Evolutionary conservation across 306 rosid genomes (phyloP).

Genomic region (Crotalaria pallida): DNA sequence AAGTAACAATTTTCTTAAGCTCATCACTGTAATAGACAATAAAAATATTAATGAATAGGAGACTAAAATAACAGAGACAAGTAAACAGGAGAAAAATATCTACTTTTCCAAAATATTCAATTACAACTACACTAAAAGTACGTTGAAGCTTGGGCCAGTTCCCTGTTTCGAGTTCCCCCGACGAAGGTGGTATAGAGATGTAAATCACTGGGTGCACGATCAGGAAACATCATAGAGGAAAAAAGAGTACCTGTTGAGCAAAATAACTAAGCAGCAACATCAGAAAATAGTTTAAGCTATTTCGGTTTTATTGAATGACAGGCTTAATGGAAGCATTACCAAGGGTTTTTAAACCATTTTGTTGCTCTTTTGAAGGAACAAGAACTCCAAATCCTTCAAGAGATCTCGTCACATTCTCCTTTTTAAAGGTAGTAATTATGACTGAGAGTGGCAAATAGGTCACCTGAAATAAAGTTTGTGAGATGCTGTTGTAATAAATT

Average conservation of each 20-base stretch:
- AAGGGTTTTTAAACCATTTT: conserved; percentile 75
- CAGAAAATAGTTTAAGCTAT: conserved; percentile 5
- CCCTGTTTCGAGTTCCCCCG: conserved; percentile 78
- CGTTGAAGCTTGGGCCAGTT: conserved; percentile 77
- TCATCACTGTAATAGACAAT: conserved; percentile 51
- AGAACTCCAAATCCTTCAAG: conserved; percentile 97
- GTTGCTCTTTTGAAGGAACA: conserved; percentile 81
- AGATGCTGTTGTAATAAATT: conserved; percentile 6
- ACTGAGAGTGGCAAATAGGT: conserved; percentile 78
- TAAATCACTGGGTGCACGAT: conserved; percentile 72
- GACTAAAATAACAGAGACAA: background rate
- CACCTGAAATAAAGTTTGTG: conserved; percentile 52
- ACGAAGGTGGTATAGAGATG: conserved; percentile 83
- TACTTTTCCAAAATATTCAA: conserved; percentile 1
- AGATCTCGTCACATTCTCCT: conserved; percentile 74
- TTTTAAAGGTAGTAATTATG: conserved; percentile 70
- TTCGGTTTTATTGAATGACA: conserved; percentile 13
- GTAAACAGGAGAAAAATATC: conserved; percentile 9
- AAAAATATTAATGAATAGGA: conserved; percentile 2
- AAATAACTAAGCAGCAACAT: conserved; percentile 13
- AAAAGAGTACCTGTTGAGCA: conserved; percentile 74
- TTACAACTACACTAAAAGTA: conserved; percentile 28
- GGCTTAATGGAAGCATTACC: conserved; percentile 49
- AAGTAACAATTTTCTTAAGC: conserved; percentile 63
- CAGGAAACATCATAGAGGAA: conserved; percentile 96